Conservation (phyloP, 495 filamentous ascomycete species). For the Pseudotulostoma volvatum region DNA sequence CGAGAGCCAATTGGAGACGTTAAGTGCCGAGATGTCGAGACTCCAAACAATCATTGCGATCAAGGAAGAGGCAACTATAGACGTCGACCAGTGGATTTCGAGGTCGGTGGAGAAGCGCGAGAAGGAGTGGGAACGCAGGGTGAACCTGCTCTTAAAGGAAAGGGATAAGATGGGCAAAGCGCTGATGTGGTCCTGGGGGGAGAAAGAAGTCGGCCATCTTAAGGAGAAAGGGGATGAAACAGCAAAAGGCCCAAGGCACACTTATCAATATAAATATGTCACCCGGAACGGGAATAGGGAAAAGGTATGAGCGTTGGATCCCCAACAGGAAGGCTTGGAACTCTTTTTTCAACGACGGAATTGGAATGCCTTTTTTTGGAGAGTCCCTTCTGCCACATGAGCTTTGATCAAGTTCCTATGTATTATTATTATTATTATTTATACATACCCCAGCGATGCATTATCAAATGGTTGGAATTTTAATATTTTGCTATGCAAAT, state of each 20-base stretch:
- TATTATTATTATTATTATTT: too few relatives aligned
- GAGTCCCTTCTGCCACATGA: too few relatives aligned
- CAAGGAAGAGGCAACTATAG: slow-evolving; percentile 27
- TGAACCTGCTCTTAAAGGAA: slow-evolving; percentile 39
- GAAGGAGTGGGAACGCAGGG: slow-evolving; percentile 33
- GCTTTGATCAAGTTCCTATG: too few relatives aligned
- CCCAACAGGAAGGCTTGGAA: too few relatives aligned
- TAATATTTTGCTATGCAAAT: too few relatives aligned
- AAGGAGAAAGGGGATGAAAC: slow-evolving; percentile 15
- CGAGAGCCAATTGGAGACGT: slow-evolving; percentile 13
- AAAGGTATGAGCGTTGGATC: slow-evolving; percentile 9
- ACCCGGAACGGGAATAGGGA: slow-evolving; percentile 8
- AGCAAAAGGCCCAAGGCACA: slow-evolving; percentile 20
- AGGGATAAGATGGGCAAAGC: slow-evolving; percentile 36
- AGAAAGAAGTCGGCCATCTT: slow-evolving; percentile 27
- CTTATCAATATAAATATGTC: slow-evolving; percentile 31
- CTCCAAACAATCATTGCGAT: slow-evolving; percentile 22
- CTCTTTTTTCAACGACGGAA: too few relatives aligned
- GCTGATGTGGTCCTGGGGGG: slow-evolving; percentile 33
- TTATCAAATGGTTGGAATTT: too few relatives aligned
- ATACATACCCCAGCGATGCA: too few relatives aligned
- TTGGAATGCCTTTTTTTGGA: too few relatives aligned
- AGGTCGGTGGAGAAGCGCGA: slow-evolving; percentile 32
- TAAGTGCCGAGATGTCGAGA: slow-evolving; percentile 18
- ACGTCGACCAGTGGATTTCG: slow-evolving; percentile 26